A percentile compares a stretch with the other conserved stretches of the same genome.
These are phyloP conservation scores for Fusarium sambucinum DNA, from an alignment of 2,329 filamentous ascomycete species.

Conservation along the genomic window DNA sequence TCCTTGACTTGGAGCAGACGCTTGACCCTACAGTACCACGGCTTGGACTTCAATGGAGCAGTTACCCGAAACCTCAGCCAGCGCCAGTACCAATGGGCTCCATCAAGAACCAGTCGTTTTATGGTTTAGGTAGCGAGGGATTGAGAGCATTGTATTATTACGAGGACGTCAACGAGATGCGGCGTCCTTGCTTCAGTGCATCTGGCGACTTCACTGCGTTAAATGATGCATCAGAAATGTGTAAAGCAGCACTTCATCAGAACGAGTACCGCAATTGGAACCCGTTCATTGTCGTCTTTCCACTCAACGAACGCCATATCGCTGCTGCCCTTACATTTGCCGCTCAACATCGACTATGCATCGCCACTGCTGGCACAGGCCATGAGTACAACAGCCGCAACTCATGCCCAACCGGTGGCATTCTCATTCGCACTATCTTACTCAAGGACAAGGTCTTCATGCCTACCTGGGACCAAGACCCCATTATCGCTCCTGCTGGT, in stretches of 20 bases:
- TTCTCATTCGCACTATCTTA: slow-evolving; percentile 9
- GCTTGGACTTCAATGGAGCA: neutral
- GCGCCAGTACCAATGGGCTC: neutral
- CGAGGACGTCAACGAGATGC: neutral
- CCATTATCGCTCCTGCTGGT: neutral
- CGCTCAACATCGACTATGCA: neutral
- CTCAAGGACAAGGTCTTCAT: slow-evolving; percentile 4
- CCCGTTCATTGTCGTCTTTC: slow-evolving; percentile 5
- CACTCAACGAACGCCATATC: slow-evolving; percentile 4
- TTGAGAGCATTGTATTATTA: slow-evolving; percentile 2
- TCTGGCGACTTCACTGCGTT: neutral
- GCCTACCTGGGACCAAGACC: neutral
- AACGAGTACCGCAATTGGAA: slow-evolving; percentile 14
- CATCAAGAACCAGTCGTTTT: neutral
- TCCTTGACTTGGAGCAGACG: neutral
- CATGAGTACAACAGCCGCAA: slow-evolving; percentile 15
- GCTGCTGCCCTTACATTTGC: slow-evolving; percentile 2
- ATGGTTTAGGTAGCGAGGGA: neutral
- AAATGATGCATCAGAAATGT: neutral
- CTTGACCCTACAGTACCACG: slow-evolving; percentile 1
- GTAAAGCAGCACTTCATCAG: slow-evolving; percentile 4
- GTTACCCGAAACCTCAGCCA: neutral
- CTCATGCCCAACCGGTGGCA: slow-evolving; percentile 10
- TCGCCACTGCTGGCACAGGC: slow-evolving; percentile 5
- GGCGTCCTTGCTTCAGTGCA: neutral